Evolutionary conservation across 2,329 filamentous ascomycete species (phyloP), one percentile per base, ranked within the genome.

Genomic region (Orbilia ellipsospora): DNA sequence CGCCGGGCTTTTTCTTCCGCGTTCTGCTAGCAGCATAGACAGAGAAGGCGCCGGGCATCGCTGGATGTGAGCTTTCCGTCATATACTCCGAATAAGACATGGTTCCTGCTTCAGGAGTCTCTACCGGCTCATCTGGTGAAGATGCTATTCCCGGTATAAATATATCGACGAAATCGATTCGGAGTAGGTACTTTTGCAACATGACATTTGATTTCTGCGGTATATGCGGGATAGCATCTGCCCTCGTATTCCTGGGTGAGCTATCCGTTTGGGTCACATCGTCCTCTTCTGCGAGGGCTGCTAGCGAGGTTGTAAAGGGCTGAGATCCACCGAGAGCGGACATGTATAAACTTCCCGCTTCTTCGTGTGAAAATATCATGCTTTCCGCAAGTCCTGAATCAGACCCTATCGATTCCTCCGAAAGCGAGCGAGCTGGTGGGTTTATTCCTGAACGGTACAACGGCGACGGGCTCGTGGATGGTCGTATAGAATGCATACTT

Each of bases 281-380:
- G 42, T 57, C 44, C 73, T 36, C 64, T 28, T 57, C 56, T 4
- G 36, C 5, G 65, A 64, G 54, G 18, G 18, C 31, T 20, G 51
- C 20, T 10, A 70, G 54, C 6, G 73, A 78, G 5, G 74, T 60
- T 13, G 57, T 23, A 59, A 61, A 26, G 48, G 77, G 8, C 78
- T 54, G 61, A 20, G 77, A 57, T 15, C 77, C 77, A 54, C 77
- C 77, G 3, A 77, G 77, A 69, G 76, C 80, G 78, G 55, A 70
- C 61, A 78, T 77, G 73, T 95, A 96, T 89, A 96, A 92, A 81
- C 92, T 95, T 80, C 92, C 89, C 0, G 91, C 92, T 77, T 94
- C 91, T 76, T 93, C 90, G 72, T 93, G 91, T 42, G 88, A 92
- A 80, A 91, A 94, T 0, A 93, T 80, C 48, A 88, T 89, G 4